A percentile compares a stretch with the other conserved stretches of the same genome.
Evolutionary conservation across 2,329 filamentous ascomycete species (phyloP).

Genomic region (Cercospora sesami): DNA sequence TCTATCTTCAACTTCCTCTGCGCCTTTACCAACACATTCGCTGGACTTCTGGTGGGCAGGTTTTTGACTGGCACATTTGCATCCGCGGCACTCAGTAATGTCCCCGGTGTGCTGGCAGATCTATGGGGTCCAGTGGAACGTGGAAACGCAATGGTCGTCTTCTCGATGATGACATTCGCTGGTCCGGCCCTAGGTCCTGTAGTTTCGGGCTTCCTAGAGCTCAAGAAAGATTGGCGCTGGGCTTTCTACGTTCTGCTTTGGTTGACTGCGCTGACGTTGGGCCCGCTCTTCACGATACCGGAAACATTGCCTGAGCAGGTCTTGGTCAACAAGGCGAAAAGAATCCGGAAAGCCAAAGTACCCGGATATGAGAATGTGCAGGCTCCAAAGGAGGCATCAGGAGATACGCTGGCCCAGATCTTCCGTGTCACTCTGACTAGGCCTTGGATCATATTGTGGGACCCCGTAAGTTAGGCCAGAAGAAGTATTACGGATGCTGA

Average conservation of each 20-base stretch:
- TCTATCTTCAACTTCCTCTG: slow-evolving; percentile 55
- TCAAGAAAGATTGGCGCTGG: slow-evolving; percentile 52
- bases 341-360: slow-evolving; percentile 51
- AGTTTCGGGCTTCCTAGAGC: slow-evolving; percentile 57
- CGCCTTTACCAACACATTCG: slow-evolving; percentile 58
- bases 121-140: slow-evolving; percentile 42
- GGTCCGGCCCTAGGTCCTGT: slow-evolving; percentile 51
- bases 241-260: slow-evolving; percentile 44
- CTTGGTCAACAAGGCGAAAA: slow-evolving; percentile 54
- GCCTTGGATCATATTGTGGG: slow-evolving; percentile 56
- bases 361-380: slow-evolving; percentile 56
- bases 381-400: slow-evolving; percentile 51
- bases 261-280: slow-evolving; percentile 39
- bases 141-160: slow-evolving; percentile 55
- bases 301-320: slow-evolving; percentile 57
- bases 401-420: slow-evolving; percentile 45
- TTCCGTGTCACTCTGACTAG: slow-evolving; percentile 56
- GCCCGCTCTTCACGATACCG: slow-evolving; percentile 55
- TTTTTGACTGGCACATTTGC: slow-evolving; percentile 59
- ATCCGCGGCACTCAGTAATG: slow-evolving; percentile 46
- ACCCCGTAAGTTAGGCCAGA: slow-evolving; percentile 36
- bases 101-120: slow-evolving; percentile 53
- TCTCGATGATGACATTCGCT: slow-evolving; percentile 53
- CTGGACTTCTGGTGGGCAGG: slow-evolving; percentile 53
- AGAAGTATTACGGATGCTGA: background rate